A percentile compares a stretch with the other conserved stretches of the same genome.
phyloP scores from a whole-genome alignment of 73 alveolate species.

The Blepharisma stoltei region DNA sequence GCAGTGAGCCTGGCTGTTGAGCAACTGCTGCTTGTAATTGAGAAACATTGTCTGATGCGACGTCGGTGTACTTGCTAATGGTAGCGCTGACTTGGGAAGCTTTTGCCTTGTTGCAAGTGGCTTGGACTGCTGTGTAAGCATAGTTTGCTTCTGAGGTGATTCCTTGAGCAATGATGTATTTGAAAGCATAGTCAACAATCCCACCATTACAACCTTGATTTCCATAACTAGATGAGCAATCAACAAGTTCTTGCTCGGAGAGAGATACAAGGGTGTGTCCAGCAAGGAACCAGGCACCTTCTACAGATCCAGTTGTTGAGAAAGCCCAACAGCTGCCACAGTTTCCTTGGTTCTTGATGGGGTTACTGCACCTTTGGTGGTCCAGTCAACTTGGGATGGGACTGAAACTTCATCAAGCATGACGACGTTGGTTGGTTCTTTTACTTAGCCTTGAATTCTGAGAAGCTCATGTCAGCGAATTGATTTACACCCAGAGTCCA shows the following conservation, averaged over 20 bases:
- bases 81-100: neutral
- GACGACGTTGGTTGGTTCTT: neutral
- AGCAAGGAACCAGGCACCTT: slow-evolving; percentile 57
- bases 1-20: slow-evolving; percentile 39
- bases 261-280: slow-evolving; percentile 44
- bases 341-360: slow-evolving; percentile 71
- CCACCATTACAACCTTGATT: slow-evolving; percentile 85
- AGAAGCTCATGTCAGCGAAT: slow-evolving; percentile 32
- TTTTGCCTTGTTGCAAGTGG: neutral
- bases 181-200: slow-evolving; percentile 58
- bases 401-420: neutral
- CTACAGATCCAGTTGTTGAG: slow-evolving; percentile 82
- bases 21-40: slow-evolving; percentile 31
- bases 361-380: slow-evolving; percentile 69
- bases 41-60: neutral
- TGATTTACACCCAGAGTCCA: slow-evolving; percentile 1
- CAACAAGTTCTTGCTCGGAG: slow-evolving; percentile 78
- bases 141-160: slow-evolving; percentile 26
- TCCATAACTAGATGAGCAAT: slow-evolving; percentile 71
- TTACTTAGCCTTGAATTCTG: slow-evolving; percentile 12
- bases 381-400: slow-evolving; percentile 55
- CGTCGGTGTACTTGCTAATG: neutral
- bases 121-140: slow-evolving; percentile 27
- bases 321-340: slow-evolving; percentile 92
- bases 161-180: slow-evolving; percentile 37